These are phyloP conservation scores for Penicillium sp. DNA, from an alignment of 2,329 filamentous ascomycete species.

Conservation along the genomic window DNA sequence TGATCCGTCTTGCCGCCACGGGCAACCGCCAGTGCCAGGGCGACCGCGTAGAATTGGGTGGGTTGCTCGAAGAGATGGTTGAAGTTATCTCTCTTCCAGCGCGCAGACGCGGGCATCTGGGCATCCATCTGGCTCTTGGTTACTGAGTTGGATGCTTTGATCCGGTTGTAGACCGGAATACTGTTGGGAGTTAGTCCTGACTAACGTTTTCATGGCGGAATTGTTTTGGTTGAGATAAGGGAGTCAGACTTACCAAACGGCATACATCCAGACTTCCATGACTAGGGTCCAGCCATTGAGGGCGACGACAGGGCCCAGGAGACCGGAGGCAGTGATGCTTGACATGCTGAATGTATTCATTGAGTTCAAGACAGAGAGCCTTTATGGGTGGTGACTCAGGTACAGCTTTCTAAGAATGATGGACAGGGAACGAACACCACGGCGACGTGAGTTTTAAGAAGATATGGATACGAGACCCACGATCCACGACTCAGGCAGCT, in stretches of 20 bases:
- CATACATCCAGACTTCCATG: slow-evolving; percentile 48
- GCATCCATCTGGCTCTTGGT: slow-evolving; percentile 29
- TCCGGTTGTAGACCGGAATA: slow-evolving; percentile 37
- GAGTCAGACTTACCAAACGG: slow-evolving; percentile 8
- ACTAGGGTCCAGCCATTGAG: slow-evolving; percentile 45
- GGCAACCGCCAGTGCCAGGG: slow-evolving; percentile 37
- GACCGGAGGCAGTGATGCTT: slow-evolving; percentile 13
- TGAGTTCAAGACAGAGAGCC: not conserved
- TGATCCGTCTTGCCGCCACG: slow-evolving; percentile 16
- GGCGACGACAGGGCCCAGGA: slow-evolving; percentile 34
- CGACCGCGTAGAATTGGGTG: slow-evolving; percentile 47
- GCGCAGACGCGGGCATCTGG: slow-evolving; percentile 28
- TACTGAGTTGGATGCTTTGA: slow-evolving; percentile 16
- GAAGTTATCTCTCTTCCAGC: slow-evolving; percentile 47
- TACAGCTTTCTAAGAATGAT: not conserved
- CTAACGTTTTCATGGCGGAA: too few species aligned
- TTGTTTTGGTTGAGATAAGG: too few species aligned
- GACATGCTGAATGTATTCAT: not conserved
- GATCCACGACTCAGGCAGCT: not conserved
- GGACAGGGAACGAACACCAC: not conserved
- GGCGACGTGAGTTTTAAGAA: not conserved
- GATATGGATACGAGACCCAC: not conserved
- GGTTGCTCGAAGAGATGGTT: slow-evolving; percentile 50
- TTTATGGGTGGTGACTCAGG: not conserved
- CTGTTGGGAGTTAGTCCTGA: slow-evolving; percentile 12